A percentile compares a stretch with the other conserved stretches of the same genome.
Conservation (phyloP, 2,329 filamentous ascomycete species). For the Botrytis porri region DNA sequence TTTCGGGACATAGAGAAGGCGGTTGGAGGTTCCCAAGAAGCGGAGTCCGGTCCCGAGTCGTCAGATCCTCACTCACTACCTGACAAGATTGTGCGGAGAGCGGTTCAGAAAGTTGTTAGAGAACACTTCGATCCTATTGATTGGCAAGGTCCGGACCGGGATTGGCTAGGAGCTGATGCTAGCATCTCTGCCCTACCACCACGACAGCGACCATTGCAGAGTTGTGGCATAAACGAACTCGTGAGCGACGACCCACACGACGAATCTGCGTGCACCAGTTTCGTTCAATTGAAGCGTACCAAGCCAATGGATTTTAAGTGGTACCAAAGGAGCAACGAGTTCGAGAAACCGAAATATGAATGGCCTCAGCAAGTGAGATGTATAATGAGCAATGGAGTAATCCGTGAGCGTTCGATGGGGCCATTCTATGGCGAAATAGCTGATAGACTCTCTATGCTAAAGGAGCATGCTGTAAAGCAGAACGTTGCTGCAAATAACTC, state of each 20-base stretch:
- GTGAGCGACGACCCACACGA: not conserved
- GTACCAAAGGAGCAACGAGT: not conserved
- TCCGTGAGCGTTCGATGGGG: not conserved
- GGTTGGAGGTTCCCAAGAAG: not conserved
- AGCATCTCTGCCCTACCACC: not conserved
- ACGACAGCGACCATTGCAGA: not conserved
- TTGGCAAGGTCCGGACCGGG: not conserved
- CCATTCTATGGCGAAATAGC: not conserved
- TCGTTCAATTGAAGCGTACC: not conserved
- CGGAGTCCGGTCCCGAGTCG: too few relatives aligned
- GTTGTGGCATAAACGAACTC: not conserved
- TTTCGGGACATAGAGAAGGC: not conserved
- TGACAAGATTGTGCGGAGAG: not conserved
- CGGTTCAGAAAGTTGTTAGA: not conserved
- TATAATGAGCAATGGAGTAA: not conserved
- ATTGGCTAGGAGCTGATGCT: not conserved
- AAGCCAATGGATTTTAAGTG: constrained; percentile 5
- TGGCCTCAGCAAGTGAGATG: constrained; percentile 1
- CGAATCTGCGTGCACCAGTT: not conserved
- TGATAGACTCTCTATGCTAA: not conserved
- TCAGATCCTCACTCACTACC: not conserved
- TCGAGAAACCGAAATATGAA: not conserved
- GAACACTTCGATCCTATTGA: not conserved
- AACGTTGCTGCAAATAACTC: not conserved
- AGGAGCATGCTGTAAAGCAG: not conserved